Percentiles rank a stretch among this genome's conserved stretches.
phyloP scores from a whole-genome alignment of 768 basidiomycete species.

The Trametes maxima region DNA sequence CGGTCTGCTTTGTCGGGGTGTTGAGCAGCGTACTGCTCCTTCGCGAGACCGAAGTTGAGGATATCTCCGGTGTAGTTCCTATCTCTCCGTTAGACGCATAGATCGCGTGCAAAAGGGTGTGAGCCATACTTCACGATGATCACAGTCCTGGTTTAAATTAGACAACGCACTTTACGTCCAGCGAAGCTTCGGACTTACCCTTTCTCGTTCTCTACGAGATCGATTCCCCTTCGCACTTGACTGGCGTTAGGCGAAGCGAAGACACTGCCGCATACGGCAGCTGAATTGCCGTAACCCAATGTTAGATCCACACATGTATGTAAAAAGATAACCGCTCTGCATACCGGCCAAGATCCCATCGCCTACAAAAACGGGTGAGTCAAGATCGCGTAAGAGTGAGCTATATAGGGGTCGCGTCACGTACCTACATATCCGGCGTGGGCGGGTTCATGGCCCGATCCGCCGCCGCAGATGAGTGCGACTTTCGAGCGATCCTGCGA shows the following conservation, averaged over 20 bases:
- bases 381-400: neutral
- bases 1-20: conserved; percentile 67
- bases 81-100: conserved; percentile 7
- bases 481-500: conserved; percentile 65
- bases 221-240: conserved; percentile 82
- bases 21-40: conserved; percentile 76
- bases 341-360: conserved; percentile 77
- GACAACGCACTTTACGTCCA: neutral
- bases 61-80: conserved; percentile 92
- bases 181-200: conserved; percentile 48
- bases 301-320: neutral
- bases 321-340: neutral
- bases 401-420: conserved; percentile 20
- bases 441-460: conserved; percentile 89
- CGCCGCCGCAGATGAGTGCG: conserved; percentile 80
- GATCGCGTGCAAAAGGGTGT: neutral
- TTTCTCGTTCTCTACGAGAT: conserved; percentile 69
- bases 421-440: conserved; percentile 89
- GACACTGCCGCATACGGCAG: conserved; percentile 85
- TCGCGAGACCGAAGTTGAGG: conserved; percentile 89
- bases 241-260: conserved; percentile 89
- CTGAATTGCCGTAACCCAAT: conserved; percentile 30
- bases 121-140: conserved; percentile 76
- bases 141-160: conserved; percentile 53
- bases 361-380: conserved; percentile 42